Base-by-base conservation (phyloP, 306 rosid genomes). In the Pyrus communis region DNA sequence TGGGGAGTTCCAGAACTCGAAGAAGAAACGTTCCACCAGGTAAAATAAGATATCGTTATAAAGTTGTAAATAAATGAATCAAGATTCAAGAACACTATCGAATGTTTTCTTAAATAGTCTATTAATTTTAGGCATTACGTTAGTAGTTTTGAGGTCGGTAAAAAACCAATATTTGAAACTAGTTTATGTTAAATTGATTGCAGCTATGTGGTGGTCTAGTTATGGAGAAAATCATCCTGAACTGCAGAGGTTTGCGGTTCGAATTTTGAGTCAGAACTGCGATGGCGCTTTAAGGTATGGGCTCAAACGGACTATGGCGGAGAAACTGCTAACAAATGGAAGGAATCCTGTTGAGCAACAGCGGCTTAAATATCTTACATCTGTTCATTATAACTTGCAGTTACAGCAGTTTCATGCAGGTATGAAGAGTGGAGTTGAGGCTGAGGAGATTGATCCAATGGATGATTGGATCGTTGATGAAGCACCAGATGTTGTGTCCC, bases 191-290 rank as follows among this genome's bases (percentile, higher is more conserved):
- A 68, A 60, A 31, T 19, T 54, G 43, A 61, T 43, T 80, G 71
- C 75, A 80, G 83, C 51, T 3, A 22, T 11, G 13, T 80, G 83
- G 83, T 80, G 80, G 80, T 69, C 76, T 35, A 17, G 23, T 52
- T 68, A 80, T 51, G 75, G 83, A 22, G 35, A 61, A 25, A 23
- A 69, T 28, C 70, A 28, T 75, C 83, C 71, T 59, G 83, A 80
- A 73, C 66, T 80, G 52, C 79, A 80, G 73, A 75, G 75, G 33
- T 80, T 80, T 75, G 79, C 83, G 7, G 38, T 80, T 62, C 55
- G 51, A 38, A 46, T 80, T 75, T 35, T 80, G 72, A 80, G 83
- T 76, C 79, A 80, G 51, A 80, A 60, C 59, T 75, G 76, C 9
- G 77, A 69, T 2, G 80, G 84, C 52, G 80, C 84, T 49, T 25